Base-by-base conservation (phyloP, 2,329 filamentous ascomycete species). In the Endocalyx cinctus region DNA sequence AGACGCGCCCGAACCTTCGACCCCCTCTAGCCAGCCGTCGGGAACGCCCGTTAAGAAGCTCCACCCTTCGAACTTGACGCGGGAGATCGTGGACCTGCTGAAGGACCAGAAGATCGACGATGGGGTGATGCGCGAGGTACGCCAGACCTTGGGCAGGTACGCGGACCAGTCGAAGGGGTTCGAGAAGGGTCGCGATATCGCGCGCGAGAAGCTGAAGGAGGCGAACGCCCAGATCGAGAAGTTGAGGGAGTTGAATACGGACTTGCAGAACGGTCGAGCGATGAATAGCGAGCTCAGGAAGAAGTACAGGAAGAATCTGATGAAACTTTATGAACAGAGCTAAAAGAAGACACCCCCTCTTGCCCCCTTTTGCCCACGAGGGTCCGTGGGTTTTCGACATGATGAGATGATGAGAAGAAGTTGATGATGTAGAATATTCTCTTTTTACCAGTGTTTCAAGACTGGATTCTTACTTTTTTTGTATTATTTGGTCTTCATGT, bases 141-240 rank as follows among this genome's bases (percentile, higher is more conserved):
- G 57, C 1, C 38, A 44, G 16, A 46, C 74, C 6, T 62, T 86
- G 19, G 64, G 69, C 22, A 71, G 61, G 27, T 69, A 84, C 43
- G 72, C 75, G 12, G 59, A 79, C 32, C 70, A 68, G 32, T 67
- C 70, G 0, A 74, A 72, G 47, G 84, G 84, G 0, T 66, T 84
- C 14, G 66, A 68, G 25, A 72, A 72, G 41, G 82, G 82, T 1
- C 66, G 84, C 3, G 83, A 90, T 39, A 72, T 82, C 6, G 70
- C 74, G 4, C 63, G 84, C n/a, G 56, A 73, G 7, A 73, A 71
- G 4, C 51, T 86, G 20, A 79, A 76, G 50, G 67, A 69, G 5
- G 80, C 79, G 43, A 81, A 90, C 18, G 50, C 50, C n/a, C 54
- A 50, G 31, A 58, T 63, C 26, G 56, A 56, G 4, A 41, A 45